Evolutionary conservation across 805 yeast species (phyloP).

Genomic region (Yarrowia bubula): DNA sequence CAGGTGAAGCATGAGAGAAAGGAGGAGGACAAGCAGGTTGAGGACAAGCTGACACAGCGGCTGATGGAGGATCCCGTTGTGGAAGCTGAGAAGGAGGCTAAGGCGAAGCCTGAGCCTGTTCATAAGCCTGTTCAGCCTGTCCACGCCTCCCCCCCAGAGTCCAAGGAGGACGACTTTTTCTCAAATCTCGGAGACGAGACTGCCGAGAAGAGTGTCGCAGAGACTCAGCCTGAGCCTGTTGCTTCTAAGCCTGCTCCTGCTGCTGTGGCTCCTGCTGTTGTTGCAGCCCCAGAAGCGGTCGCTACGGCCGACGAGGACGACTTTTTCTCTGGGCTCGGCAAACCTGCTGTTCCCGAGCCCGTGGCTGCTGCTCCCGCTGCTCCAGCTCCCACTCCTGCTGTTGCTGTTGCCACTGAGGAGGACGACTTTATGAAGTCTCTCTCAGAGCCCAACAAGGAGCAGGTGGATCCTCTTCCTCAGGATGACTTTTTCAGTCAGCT

Average conservation of each 20-base stretch:
- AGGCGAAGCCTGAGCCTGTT: background rate
- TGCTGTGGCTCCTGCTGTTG: background rate
- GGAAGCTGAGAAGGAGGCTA: background rate
- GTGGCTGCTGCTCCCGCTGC: conserved; percentile 19
- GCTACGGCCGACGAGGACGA: conserved; percentile 17
- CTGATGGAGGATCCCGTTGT: conserved; percentile 22
- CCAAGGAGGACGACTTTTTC: conserved; percentile 28
- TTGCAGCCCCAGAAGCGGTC: background rate
- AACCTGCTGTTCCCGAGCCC: conserved; percentile 16
- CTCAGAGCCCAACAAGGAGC: conserved; percentile 11
- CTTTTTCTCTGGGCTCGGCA: conserved; percentile 24
- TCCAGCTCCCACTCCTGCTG: background rate
- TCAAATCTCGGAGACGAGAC: conserved; percentile 8
- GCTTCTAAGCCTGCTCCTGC: conserved; percentile 2
- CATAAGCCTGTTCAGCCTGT: background rate
- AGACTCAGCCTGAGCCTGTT: conserved; percentile 6
- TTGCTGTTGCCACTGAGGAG: background rate
- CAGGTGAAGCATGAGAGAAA: background rate
- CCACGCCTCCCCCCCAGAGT: background rate
- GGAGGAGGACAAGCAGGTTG: background rate
- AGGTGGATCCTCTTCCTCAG: conserved; percentile 4
- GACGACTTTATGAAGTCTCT: conserved; percentile 12
- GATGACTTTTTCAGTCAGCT: conserved; percentile 8
- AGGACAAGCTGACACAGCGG: background rate
- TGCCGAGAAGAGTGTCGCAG: background rate